A percentile compares a stretch with the other conserved stretches of the same genome.
Conservation (phyloP, 208 protist species). For the Crithidia acanthocephali region DNA sequence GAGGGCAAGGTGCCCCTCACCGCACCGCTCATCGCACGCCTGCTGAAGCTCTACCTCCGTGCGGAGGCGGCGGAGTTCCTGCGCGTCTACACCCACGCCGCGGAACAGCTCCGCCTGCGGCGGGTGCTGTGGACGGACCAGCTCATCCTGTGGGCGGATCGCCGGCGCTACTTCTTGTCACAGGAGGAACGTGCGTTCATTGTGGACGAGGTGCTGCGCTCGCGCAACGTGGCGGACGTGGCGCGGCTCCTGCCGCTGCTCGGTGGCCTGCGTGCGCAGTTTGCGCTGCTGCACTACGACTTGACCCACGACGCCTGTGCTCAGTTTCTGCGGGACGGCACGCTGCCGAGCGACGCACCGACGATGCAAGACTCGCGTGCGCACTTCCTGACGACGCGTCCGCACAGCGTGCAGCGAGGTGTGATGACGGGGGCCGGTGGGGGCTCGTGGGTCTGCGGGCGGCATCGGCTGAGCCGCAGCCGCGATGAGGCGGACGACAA, state of each 20-base stretch:
- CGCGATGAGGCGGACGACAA: background rate
- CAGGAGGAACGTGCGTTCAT: slow-evolving; percentile 61
- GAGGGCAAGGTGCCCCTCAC: slow-evolving; percentile 46
- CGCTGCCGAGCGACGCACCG: slow-evolving; percentile 40
- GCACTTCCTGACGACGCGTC: slow-evolving; percentile 64
- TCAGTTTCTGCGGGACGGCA: slow-evolving; percentile 44
- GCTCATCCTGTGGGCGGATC: slow-evolving; percentile 80
- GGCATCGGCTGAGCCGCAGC: background rate
- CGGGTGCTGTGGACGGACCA: slow-evolving; percentile 67
- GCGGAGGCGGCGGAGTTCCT: slow-evolving; percentile 59
- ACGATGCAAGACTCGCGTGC: slow-evolving; percentile 63
- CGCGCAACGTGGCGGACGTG: slow-evolving; percentile 20
- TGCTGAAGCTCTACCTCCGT: slow-evolving; percentile 80
- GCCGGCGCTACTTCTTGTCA: slow-evolving; percentile 78
- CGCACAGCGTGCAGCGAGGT: slow-evolving; percentile 44
- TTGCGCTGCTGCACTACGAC: slow-evolving; percentile 72
- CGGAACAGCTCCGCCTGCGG: slow-evolving; percentile 41
- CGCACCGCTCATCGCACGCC: slow-evolving; percentile 45
- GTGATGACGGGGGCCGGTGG: slow-evolving; percentile 14
- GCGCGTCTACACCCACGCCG: slow-evolving; percentile 57
- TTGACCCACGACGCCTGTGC: slow-evolving; percentile 43
- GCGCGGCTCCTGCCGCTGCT: slow-evolving; percentile 35
- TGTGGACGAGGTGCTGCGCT: slow-evolving; percentile 51
- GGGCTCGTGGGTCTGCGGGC: slow-evolving; percentile 15
- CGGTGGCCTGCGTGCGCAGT: slow-evolving; percentile 73